Conservation (phyloP, 805 yeast genomes). For the Saccharomycopsis babjevae region DNA sequence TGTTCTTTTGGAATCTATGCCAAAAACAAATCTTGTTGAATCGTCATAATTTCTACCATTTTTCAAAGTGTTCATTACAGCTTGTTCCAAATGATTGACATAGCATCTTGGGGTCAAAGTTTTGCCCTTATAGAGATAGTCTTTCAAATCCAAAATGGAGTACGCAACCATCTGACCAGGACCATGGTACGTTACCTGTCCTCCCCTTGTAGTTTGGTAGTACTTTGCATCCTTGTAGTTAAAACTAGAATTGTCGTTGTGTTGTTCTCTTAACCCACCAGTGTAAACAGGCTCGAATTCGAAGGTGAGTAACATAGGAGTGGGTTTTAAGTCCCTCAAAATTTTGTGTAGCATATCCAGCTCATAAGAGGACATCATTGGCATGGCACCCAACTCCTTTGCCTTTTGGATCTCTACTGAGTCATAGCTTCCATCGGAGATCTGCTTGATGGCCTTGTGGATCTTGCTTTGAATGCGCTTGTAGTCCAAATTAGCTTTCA, state of each 20-base stretch:
- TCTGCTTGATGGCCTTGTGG: slow-evolving; percentile 29
- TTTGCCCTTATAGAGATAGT: slow-evolving; percentile 30
- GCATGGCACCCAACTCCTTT: slow-evolving; percentile 21
- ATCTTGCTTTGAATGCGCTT: slow-evolving; percentile 44
- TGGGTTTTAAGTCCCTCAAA: slow-evolving; percentile 37
- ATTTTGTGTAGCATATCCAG: slow-evolving; percentile 34
- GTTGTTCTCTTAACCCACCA: slow-evolving; percentile 77
- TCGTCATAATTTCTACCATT: slow-evolving; percentile 4
- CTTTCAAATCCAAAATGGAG: slow-evolving; percentile 60
- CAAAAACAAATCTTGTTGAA: slow-evolving; percentile 10
- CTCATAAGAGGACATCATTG: slow-evolving; percentile 37
- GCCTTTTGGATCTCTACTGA: not conserved
- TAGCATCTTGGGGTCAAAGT: slow-evolving; percentile 50
- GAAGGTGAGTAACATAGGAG: slow-evolving; percentile 67
- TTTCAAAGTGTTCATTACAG: slow-evolving; percentile 40
- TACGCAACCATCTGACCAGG: slow-evolving; percentile 89
- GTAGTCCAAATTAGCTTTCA: slow-evolving; percentile 46
- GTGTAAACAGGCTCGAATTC: slow-evolving; percentile 84
- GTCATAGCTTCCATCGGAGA: slow-evolving; percentile 22
- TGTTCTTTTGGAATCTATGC: slow-evolving; percentile 33
- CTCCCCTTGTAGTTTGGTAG: slow-evolving; percentile 83
- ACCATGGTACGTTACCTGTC: slow-evolving; percentile 94
- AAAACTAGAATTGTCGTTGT: slow-evolving; percentile 31
- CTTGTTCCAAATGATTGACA: slow-evolving; percentile 50
- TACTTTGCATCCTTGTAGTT: slow-evolving; percentile 42